Conservation (phyloP, 2,329 filamentous ascomycete species). For the Chrysosporium queenslandicum region DNA sequence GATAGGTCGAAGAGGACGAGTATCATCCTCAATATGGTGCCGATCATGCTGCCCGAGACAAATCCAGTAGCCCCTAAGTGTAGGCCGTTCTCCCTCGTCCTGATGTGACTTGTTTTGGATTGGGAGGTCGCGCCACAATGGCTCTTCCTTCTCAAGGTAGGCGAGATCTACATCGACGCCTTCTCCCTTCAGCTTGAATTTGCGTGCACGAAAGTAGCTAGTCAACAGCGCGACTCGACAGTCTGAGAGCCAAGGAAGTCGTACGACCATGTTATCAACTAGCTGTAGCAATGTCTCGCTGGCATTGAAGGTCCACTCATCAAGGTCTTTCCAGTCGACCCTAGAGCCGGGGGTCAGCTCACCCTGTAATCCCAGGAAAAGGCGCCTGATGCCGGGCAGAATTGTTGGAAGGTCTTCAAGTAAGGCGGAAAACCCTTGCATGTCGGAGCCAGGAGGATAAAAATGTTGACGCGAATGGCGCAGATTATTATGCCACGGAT, state of each 20-base stretch:
- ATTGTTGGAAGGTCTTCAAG: constrained; percentile 9
- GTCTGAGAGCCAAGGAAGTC: neutral
- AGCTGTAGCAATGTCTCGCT: constrained; percentile 7
- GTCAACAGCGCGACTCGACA: neutral
- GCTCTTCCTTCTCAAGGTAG: neutral
- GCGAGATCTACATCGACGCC: neutral
- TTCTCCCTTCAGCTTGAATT: constrained; percentile 7
- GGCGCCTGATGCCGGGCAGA: constrained; percentile 5
- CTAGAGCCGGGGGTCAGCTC: neutral
- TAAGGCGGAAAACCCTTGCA: constrained; percentile 6
- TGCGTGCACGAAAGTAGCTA: neutral
- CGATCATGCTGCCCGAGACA: neutral
- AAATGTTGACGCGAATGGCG: neutral
- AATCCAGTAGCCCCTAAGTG: constrained; percentile 4
- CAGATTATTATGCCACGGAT: constrained; percentile 2
- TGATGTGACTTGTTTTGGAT: neutral
- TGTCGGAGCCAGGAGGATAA: constrained; percentile 6
- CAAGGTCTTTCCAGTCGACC: too few species aligned
- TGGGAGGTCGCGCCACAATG: constrained; percentile 1
- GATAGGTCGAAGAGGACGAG: neutral
- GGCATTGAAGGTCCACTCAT: neutral
- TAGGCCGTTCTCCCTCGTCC: neutral
- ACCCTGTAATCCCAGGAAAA: constrained; percentile 9
- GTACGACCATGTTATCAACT: constrained; percentile 5
- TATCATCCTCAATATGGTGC: neutral